A percentile compares a stretch with the other conserved stretches of the same genome.
Evolutionary conservation across 306 rosid genomes (phyloP).

Genomic region (Oemleria cerasiformis): DNA sequence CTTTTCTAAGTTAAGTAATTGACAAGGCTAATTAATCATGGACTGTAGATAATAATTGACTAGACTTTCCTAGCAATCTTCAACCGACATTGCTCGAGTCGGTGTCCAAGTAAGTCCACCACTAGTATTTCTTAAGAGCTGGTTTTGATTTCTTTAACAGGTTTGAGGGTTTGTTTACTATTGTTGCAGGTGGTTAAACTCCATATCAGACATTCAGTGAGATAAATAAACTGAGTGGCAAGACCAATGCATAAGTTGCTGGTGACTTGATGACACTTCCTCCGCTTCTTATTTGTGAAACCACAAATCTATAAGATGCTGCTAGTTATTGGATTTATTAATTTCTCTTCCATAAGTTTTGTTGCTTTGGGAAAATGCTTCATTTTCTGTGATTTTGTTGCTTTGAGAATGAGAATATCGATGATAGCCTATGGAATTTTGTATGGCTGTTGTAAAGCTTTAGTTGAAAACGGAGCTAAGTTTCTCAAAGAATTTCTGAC

Average conservation of each 20-base stretch:
- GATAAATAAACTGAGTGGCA: conserved; percentile 72
- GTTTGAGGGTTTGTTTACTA: conserved; percentile 3
- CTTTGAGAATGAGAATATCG: background rate
- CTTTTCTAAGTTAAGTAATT: no score
- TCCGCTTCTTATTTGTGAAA: conserved; percentile 83
- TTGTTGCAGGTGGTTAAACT: conserved; percentile 63
- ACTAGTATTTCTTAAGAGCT: background rate
- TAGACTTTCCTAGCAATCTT: no score
- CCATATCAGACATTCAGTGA: conserved; percentile 92
- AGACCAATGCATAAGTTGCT: conserved; percentile 84
- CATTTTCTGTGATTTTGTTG: background rate
- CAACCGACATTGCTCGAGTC: background rate
- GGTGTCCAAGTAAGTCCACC: no score
- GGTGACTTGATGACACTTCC: conserved; percentile 93
- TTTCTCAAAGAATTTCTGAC: background rate
- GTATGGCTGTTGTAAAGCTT: background rate
- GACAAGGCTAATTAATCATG: no score
- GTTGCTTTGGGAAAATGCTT: background rate
- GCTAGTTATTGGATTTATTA: conserved; percentile 49
- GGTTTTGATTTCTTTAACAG: background rate
- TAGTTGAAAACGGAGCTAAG: background rate
- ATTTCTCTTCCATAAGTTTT: background rate
- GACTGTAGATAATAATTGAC: no score
- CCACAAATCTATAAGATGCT: conserved; percentile 79
- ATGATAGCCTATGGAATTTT: background rate